phyloP scores from a whole-genome alignment of 2,329 filamentous ascomycete species.

The Calonectria hawksworthii region DNA sequence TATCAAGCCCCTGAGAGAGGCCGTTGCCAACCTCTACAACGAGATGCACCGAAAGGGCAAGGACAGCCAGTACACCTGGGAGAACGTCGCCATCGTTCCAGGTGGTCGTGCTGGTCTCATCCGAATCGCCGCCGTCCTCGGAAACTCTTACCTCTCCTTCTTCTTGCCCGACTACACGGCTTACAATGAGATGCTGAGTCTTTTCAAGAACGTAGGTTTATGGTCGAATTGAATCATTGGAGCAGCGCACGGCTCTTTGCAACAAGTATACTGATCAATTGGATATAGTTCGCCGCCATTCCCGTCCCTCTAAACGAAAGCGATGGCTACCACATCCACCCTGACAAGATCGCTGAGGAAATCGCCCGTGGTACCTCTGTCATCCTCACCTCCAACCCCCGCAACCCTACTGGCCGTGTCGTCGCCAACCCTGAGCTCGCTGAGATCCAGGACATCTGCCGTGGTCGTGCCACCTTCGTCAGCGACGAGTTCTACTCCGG shows the following conservation, averaged over 20 bases:
- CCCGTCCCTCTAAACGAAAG: conserved; percentile 87
- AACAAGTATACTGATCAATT: conserved; percentile 21
- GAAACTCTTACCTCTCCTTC: conserved; percentile 93
- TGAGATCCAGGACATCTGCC: conserved; percentile 93
- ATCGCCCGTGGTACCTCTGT: conserved; percentile 89
- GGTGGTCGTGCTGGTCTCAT: conserved; percentile 94
- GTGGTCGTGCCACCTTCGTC: conserved; percentile 90
- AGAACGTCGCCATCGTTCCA: conserved; percentile 97
- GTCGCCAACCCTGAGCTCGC: conserved; percentile 87
- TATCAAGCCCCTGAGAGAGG: conserved; percentile 90
- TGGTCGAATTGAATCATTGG: background rate
- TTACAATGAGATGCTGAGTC: conserved; percentile 96
- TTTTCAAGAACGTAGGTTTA: conserved; percentile 85
- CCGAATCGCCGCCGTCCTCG: conserved; percentile 92
- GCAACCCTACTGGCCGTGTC: conserved; percentile 93
- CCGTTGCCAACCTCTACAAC: conserved; percentile 94
- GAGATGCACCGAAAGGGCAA: conserved; percentile 91
- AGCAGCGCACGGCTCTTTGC: background rate
- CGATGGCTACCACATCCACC: conserved; percentile 93
- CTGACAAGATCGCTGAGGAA: conserved; percentile 92
- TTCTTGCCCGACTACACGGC: conserved; percentile 97
- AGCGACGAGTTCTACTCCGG: conserved; percentile 97
- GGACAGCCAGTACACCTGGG: conserved; percentile 92
- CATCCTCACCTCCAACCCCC: conserved; percentile 93
- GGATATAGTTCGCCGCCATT: conserved; percentile 81